Evolutionary conservation across 2,329 filamentous ascomycete genomes (phyloP), one percentile per base, ranked within the genome.

Genomic region (Penicillium sp.): DNA sequence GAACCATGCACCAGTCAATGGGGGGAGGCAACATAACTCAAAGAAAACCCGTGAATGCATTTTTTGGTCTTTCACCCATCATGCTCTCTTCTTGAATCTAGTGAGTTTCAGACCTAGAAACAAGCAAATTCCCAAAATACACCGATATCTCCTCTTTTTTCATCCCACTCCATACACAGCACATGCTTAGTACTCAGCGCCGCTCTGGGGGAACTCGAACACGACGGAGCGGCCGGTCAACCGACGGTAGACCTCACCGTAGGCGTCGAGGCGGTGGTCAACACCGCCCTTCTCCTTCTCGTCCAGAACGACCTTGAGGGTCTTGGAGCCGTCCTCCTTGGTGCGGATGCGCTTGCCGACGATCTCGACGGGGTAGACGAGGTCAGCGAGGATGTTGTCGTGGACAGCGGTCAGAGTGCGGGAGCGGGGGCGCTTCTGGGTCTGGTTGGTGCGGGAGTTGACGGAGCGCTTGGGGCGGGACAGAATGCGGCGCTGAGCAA

Each of bases 241-340:
- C 78, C 92, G 90, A 83, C 93, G 92, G 91, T 99, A 99, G 80
- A 99, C 95, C 89, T 99, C 95, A 71, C 92, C 92, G 88, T 99
- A 99, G 81, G 94, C 97, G 84, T 99, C 95, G 75, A 99, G 92
- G 82, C 95, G 89, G 91, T 98, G 97, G 88, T 99, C 95, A 75
- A 99, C 94, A 82, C 93, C 93, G 78, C 93, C 94, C 77, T 93
- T 92, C 91, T 99, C 95, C 92, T 99, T 99, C 91, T 98, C 95
- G 83, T 99, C 95, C 65, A 99, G 89, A 79, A 99, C 87, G 81
- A 99, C 92, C 91, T 99, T 99, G 83, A 98, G 89, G 80, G 92
- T 84, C 91, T 98, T 98, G 89, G 87, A 89, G 82, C 93, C 93
- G 83, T 99, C 95, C 88, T 98, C 94, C 86, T 96, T 94, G 86